A percentile compares a stretch with the other conserved stretches of the same genome.
phyloP scores from a whole-genome alignment of 768 basidiomycete species.

The Kondoa malvinella region DNA sequence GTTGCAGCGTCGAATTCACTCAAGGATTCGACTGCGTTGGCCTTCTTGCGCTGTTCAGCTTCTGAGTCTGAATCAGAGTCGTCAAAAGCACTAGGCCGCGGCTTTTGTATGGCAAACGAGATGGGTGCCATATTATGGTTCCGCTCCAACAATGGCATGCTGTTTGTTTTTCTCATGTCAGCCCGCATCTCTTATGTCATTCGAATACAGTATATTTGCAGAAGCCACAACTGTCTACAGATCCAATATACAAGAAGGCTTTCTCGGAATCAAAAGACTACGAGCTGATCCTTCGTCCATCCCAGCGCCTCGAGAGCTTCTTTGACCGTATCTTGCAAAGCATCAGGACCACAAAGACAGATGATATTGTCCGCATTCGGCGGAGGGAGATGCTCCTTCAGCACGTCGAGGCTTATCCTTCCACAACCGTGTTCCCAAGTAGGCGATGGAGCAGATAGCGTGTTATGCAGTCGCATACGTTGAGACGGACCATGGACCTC shows the following conservation, averaged over 20 bases:
- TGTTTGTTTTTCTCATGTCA: no score
- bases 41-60: neutral
- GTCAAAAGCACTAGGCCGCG: neutral
- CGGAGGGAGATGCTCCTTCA: constrained; percentile 35
- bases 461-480: constrained; percentile 38
- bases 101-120: neutral
- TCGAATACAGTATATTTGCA: no score
- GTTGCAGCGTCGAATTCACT: neutral
- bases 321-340: constrained; percentile 30
- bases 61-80: constrained; percentile 1
- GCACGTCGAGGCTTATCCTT: constrained; percentile 34
- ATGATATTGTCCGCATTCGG: constrained; percentile 35
- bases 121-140: neutral
- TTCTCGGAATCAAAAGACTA: no score
- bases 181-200: no score
- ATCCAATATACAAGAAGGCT: no score
- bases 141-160: no score
- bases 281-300: no score
- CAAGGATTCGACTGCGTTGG: neutral
- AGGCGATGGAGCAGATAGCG: constrained; percentile 33
- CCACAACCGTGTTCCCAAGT: constrained; percentile 38
- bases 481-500: constrained; percentile 6
- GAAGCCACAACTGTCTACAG: no score
- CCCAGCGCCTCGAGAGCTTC: constrained; percentile 22
- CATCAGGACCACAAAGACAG: constrained; percentile 41